Conservation (phyloP, 208 protist species). For the Trypanosomatidae sp. region DNA sequence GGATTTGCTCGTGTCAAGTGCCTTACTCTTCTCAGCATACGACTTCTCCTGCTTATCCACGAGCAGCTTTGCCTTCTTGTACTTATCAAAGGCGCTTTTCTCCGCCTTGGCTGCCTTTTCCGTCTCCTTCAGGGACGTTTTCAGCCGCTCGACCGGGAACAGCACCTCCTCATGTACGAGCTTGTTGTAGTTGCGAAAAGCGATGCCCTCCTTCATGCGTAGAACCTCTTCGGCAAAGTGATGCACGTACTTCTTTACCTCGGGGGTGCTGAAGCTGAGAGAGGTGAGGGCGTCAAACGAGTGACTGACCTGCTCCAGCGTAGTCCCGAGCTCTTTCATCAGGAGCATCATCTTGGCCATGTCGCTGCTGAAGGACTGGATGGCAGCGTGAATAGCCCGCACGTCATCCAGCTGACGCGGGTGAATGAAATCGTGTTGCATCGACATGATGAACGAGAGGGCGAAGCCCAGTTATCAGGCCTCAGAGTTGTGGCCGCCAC, state of each 20-base stretch:
- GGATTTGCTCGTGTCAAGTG: slow-evolving; percentile 31
- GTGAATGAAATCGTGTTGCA: slow-evolving; percentile 41
- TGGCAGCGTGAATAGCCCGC: slow-evolving; percentile 11
- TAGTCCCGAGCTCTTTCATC: slow-evolving; percentile 58
- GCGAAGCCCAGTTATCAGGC: neutral
- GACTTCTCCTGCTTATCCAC: slow-evolving; percentile 52
- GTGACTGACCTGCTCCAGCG: slow-evolving; percentile 46
- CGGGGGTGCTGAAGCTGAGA: slow-evolving; percentile 39
- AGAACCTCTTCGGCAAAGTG: slow-evolving; percentile 39
- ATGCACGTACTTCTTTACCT: slow-evolving; percentile 34
- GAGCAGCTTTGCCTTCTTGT: slow-evolving; percentile 25
- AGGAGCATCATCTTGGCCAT: slow-evolving; percentile 58
- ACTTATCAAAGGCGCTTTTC: slow-evolving; percentile 26
- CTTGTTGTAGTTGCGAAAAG: slow-evolving; percentile 59
- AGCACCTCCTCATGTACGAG: slow-evolving; percentile 54
- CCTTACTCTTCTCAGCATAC: slow-evolving; percentile 43
- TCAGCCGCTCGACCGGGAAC: slow-evolving; percentile 32
- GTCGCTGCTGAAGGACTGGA: slow-evolving; percentile 38
- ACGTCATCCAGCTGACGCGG: slow-evolving; percentile 42
- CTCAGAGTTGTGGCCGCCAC: neutral
- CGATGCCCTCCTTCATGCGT: slow-evolving; percentile 43
- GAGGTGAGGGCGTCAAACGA: slow-evolving; percentile 48
- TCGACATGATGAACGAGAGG: slow-evolving; percentile 17
- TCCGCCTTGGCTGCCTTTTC: slow-evolving; percentile 25
- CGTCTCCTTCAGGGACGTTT: slow-evolving; percentile 24